Percentiles rank a stretch among this genome's conserved stretches.
These are phyloP conservation scores for Plasmopara muralis DNA, from an alignment of 352 stramenopile genomes.

Conservation along the genomic window DNA sequence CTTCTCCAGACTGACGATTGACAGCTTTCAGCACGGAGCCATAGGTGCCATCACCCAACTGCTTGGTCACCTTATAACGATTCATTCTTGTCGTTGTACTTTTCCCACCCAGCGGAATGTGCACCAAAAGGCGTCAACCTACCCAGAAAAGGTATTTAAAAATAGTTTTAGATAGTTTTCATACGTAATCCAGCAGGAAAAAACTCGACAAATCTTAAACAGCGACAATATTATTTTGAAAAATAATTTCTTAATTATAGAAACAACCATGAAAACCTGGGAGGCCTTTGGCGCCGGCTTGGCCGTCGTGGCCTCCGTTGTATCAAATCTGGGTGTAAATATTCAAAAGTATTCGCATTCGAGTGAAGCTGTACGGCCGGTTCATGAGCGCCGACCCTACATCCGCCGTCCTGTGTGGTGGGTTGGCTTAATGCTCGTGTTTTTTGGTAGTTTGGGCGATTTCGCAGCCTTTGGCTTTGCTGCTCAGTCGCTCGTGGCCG, in stretches of 20 bases:
- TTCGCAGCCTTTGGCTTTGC: conserved; percentile 88
- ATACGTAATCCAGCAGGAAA: too few species aligned
- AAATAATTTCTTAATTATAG: neutral
- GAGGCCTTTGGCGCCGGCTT: conserved; percentile 79
- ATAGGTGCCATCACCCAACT: conserved; percentile 94
- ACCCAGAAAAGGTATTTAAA: too few species aligned
- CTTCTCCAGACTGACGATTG: conserved; percentile 90
- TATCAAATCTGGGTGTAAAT: conserved; percentile 88
- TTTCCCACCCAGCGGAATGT: conserved; percentile 9
- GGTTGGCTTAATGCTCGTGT: conserved; percentile 69
- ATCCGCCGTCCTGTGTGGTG: conserved; percentile 85
- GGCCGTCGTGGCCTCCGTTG: conserved; percentile 67
- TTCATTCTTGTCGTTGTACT: conserved; percentile 65
- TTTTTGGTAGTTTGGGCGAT: conserved; percentile 79
- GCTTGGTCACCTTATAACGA: conserved; percentile 93
- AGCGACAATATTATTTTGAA: conserved; percentile 1
- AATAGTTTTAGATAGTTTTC: too few species aligned
- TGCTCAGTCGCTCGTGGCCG: conserved; percentile 84
- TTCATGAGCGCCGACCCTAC: conserved; percentile 59
- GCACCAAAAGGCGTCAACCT: conserved; percentile 4
- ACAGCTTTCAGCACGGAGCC: conserved; percentile 93
- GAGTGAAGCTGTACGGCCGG: conserved; percentile 38
- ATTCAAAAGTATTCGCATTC: conserved; percentile 87
- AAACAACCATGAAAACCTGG: conserved; percentile 39
- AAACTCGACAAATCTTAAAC: conserved; percentile 5